Conservation (phyloP, 2,329 filamentous ascomycete species). For the Claviceps sp. region DNA sequence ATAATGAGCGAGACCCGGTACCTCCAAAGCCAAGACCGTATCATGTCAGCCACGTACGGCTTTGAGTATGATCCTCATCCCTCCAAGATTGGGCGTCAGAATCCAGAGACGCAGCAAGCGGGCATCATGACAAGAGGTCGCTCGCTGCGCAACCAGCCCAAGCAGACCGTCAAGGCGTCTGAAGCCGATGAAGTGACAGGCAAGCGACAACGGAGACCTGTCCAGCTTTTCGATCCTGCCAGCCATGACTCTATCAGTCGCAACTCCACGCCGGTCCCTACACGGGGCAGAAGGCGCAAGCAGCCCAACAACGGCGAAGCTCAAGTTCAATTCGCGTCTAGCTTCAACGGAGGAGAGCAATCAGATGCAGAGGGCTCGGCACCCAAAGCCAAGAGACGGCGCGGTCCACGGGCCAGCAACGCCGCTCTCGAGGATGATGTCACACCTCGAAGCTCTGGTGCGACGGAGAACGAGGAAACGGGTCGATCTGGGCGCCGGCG, state of each 20-base stretch:
- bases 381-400: conserved; percentile 19
- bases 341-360: conserved; percentile 20
- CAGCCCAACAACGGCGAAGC: conserved; percentile 16
- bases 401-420: conserved; percentile 15
- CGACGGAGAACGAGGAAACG: conserved; percentile 1
- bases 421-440: conserved; percentile 13
- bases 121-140: conserved; percentile 38
- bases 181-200: conserved; percentile 38
- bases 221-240: conserved; percentile 36
- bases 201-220: conserved; percentile 40
- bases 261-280: conserved; percentile 33
- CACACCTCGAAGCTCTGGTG: conserved; percentile 7
- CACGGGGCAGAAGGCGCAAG: conserved; percentile 19
- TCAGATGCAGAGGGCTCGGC: conserved; percentile 18
- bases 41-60: conserved; percentile 46
- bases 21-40: conserved; percentile 39
- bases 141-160: conserved; percentile 42
- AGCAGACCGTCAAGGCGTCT: conserved; percentile 44
- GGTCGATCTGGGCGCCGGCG: conserved; percentile 9
- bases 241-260: conserved; percentile 35
- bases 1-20: conserved; percentile 30
- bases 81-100: conserved; percentile 44
- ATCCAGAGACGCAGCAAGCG: conserved; percentile 37
- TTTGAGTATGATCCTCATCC: conserved; percentile 48
- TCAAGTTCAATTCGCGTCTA: conserved; percentile 14